phyloP scores from a whole-genome alignment of 805 yeast species.

The Saccharomycopsis schoenii region DNA sequence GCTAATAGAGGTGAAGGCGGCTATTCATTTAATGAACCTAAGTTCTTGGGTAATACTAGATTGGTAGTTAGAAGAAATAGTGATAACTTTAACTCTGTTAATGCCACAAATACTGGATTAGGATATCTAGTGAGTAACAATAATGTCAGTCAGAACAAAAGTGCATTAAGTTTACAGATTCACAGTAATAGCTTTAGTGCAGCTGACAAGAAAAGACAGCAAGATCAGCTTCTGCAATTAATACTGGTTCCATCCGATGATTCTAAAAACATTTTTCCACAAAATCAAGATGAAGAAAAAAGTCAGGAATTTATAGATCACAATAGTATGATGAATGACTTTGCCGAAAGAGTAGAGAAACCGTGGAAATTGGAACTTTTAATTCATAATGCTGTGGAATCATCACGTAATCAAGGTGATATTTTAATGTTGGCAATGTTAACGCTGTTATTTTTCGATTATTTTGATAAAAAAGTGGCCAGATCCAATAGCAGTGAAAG shows the following conservation, averaged over 20 bases:
- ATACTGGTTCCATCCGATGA: neutral
- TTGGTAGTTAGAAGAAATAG: neutral
- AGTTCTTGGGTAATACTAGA: neutral
- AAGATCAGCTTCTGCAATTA: neutral
- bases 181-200: neutral
- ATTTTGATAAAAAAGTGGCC: constrained; percentile 19
- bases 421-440: constrained; percentile 49
- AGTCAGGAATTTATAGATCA: neutral
- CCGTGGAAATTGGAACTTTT: constrained; percentile 54
- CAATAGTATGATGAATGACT: neutral
- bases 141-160: neutral
- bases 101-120: neutral
- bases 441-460: constrained; percentile 41
- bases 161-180: neutral
- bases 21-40: neutral
- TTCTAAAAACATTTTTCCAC: neutral
- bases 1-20: neutral
- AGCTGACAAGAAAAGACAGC: neutral
- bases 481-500: neutral
- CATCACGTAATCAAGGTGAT: constrained; percentile 55
- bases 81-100: neutral
- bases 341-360: neutral
- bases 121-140: neutral
- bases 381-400: constrained; percentile 42
- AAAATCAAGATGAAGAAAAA: neutral